Evolutionary conservation across 129 eudicot genomes (phyloP).

Genomic region (Helianthus annuus): HanXRQr2.0-SUNRISE NC_035445.2:39964573-39965072

Average conservation of each 20-base stretch:
- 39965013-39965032: conserved; percentile 23
- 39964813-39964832: conserved; percentile 4
- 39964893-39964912: neutral
- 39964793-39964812: neutral
- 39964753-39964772: neutral
- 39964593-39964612: too few relatives aligned
- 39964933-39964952: conserved; percentile 17
- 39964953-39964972: too few relatives aligned
- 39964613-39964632: too few relatives aligned
- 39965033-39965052: conserved; percentile 19
- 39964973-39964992: too few relatives aligned
- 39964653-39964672: neutral
- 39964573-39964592: neutral
- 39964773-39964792: neutral
- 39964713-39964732: neutral
- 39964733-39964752: neutral
- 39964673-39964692: neutral
- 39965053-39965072: neutral
- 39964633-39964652: neutral
- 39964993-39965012: conserved; percentile 22
- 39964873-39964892: too few relatives aligned
- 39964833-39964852: conserved; percentile 6
- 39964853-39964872: neutral
- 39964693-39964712: neutral
- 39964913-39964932: neutral